Evolutionary conservation across 306 rosid genomes (phyloP).

Genomic region (Aeschynomene evenia): DNA sequence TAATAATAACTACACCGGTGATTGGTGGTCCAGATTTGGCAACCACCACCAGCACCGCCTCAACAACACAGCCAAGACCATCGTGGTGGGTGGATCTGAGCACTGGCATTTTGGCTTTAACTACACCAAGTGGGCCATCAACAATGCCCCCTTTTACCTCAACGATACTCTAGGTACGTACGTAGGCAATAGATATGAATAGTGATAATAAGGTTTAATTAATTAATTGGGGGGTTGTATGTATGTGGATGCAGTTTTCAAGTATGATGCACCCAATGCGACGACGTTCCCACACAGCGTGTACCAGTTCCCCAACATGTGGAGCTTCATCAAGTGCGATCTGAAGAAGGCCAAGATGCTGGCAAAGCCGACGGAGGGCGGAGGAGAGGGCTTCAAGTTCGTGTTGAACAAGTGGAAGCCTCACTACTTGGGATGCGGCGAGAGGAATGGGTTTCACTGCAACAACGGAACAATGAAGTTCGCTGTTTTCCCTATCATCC

Average conservation of each 20-base stretch:
- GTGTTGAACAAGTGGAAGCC: conserved; percentile 53
- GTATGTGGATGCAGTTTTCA: conserved; percentile 65
- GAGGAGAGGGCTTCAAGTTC: conserved; percentile 55
- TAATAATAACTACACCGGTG: conserved; percentile 35
- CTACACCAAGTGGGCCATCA: conserved; percentile 55
- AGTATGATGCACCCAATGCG: conserved; percentile 58
- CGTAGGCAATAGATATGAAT: too few species aligned
- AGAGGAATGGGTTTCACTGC: conserved; percentile 61
- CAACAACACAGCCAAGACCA: conserved; percentile 25
- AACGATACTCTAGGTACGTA: conserved; percentile 65
- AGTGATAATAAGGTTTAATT: too few species aligned
- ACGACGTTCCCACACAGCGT: conserved; percentile 56
- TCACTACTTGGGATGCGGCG: conserved; percentile 64
- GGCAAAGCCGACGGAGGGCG: conserved; percentile 51
- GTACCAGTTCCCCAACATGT: conserved; percentile 42
- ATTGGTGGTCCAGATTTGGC: conserved; percentile 42
- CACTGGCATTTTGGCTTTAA: conserved; percentile 56
- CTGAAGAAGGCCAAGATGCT: conserved; percentile 40
- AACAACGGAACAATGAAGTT: conserved; percentile 67
- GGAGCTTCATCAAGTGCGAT: conserved; percentile 58
- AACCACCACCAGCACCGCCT: conserved; percentile 26
- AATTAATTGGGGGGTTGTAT: too few species aligned
- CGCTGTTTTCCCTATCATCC: conserved; percentile 46
- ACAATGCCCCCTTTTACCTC: conserved; percentile 50
- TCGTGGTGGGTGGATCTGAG: conserved; percentile 58